These are phyloP conservation scores for Haematococcus lacustris DNA, from an alignment of 139 green algal species.

Conservation along the genomic window DNA sequence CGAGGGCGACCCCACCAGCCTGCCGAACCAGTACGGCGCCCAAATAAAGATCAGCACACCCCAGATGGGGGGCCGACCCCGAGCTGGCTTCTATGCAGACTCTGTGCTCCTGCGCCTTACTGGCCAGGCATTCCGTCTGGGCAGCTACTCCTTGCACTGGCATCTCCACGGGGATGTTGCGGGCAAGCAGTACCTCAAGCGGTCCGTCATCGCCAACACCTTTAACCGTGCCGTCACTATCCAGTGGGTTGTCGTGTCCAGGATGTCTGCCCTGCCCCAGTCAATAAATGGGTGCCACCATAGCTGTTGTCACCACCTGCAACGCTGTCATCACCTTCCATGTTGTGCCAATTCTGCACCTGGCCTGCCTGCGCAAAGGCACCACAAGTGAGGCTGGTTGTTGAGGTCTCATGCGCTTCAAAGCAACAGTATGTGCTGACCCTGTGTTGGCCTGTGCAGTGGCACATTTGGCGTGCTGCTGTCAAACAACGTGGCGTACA, in stretches of 20 bases:
- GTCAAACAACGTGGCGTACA: slow-evolving; percentile 51
- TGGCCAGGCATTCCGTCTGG: slow-evolving; percentile 44
- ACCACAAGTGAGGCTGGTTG: no score
- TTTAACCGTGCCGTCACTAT: slow-evolving; percentile 58
- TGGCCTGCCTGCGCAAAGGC: no score
- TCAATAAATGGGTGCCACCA: no score
- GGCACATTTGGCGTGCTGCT: slow-evolving; percentile 25
- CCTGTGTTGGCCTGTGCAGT: no score
- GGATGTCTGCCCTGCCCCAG: slow-evolving; percentile 37
- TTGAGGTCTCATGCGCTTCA: no score
- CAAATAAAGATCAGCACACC: slow-evolving; percentile 36
- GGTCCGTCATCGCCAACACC: slow-evolving; percentile 49
- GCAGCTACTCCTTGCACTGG: slow-evolving; percentile 67
- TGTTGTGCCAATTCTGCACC: no score
- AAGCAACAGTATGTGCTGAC: no score
- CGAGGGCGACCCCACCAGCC: slow-evolving; percentile 28
- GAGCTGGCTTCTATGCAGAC: slow-evolving; percentile 13
- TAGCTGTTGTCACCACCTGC: no score
- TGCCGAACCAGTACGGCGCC: slow-evolving; percentile 30
- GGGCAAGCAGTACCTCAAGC: slow-evolving; percentile 28
- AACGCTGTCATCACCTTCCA: no score
- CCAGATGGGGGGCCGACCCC: neutral
- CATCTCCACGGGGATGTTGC: slow-evolving; percentile 54
- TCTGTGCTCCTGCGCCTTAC: slow-evolving; percentile 20
- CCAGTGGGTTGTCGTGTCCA: slow-evolving; percentile 25